Evolutionary conservation across 1,284 basidiomycete genomes (phyloP), one percentile per base, ranked within the genome.

Genomic region (Rhodotorula sp.): DNA sequence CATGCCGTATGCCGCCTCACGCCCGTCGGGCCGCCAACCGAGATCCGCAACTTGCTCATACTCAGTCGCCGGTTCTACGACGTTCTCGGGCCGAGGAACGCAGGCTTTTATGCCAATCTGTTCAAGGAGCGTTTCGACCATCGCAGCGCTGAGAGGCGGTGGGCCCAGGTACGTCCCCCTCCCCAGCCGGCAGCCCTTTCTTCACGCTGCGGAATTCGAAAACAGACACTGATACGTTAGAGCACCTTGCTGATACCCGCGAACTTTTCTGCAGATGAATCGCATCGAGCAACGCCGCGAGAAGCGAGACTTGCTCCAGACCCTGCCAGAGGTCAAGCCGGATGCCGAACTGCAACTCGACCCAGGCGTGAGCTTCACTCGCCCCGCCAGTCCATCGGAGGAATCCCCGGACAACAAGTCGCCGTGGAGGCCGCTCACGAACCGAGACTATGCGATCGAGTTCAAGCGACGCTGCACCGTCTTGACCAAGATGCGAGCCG

Each of bases 71-170:
- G 73, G 8, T 75, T 82, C 56, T 72, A 83, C 76, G 61, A 71
- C 24, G 71, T 77, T 5, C 74, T 83, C 37, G 77, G 77, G 3
- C 80, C 82, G 54, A 74, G 74, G 65, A 83, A 83, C 68, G 80
- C 81, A 0, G 74, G 79, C n/a, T 78, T 83, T 22, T 83, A 82
- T 70, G 78, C 80, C 62, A 67, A 75, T 42, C 74, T 83, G 24
- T 82, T 82, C 75, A 70, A 78, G 37, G 77, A 75, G 37, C 81
- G 81, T 12, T 83, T 82, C 68, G 82, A 83, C 69, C 79, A 77
- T 77, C 78, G 78, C 74, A 71, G 76, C n/a, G 71, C 76, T 17
- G 72, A 79, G 54, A 49, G 79, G 20, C n/a, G 75, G 29, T 59
- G 75, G 72, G 59, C 75, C 56, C 48, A 65, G 74, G 42, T 79